A percentile compares a stretch with the other conserved stretches of the same genome.
Evolutionary conservation across 2,329 filamentous ascomycete species (phyloP).

Genomic region (Clonostachys byssicola): DNA sequence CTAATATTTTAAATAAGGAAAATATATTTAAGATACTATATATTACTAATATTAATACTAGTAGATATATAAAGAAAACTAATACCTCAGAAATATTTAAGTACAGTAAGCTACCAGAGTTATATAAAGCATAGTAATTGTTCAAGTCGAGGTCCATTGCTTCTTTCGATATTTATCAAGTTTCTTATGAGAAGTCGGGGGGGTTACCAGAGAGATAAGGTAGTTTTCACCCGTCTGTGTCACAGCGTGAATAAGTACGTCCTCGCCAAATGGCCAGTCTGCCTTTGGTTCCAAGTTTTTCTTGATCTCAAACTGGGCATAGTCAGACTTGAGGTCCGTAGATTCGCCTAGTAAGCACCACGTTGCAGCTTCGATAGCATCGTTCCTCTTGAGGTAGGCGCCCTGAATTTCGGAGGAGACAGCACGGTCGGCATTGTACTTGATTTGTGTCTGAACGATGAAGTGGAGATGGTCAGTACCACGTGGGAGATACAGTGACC

Average conservation of each 20-base stretch:
- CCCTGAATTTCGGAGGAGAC: slow-evolving; percentile 28
- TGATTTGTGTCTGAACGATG: slow-evolving; percentile 33
- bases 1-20: too few species aligned
- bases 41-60: too few species aligned
- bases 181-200: not conserved
- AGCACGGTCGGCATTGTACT: slow-evolving; percentile 30
- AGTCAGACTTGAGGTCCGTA: slow-evolving; percentile 3
- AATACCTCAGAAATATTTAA: too few species aligned
- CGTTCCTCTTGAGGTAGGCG: slow-evolving; percentile 21
- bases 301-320: slow-evolving; percentile 5
- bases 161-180: not conserved
- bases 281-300: slow-evolving; percentile 27
- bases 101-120: too few species aligned
- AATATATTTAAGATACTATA: too few species aligned
- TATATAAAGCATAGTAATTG: too few species aligned
- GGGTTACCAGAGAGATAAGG: slow-evolving; percentile 25
- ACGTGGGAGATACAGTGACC: slow-evolving; percentile 12
- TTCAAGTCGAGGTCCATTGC: too few species aligned
- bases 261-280: slow-evolving; percentile 38
- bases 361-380: slow-evolving; percentile 26
- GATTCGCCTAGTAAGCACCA: slow-evolving; percentile 16
- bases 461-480: slow-evolving; percentile 26
- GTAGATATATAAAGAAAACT: too few species aligned
- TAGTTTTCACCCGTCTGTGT: slow-evolving; percentile 33
- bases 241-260: slow-evolving; percentile 36